Evolutionary conservation across 352 stramenopile species (phyloP), one percentile per base, ranked within the genome.

Genomic region (Pythium phragmiticola): DNA sequence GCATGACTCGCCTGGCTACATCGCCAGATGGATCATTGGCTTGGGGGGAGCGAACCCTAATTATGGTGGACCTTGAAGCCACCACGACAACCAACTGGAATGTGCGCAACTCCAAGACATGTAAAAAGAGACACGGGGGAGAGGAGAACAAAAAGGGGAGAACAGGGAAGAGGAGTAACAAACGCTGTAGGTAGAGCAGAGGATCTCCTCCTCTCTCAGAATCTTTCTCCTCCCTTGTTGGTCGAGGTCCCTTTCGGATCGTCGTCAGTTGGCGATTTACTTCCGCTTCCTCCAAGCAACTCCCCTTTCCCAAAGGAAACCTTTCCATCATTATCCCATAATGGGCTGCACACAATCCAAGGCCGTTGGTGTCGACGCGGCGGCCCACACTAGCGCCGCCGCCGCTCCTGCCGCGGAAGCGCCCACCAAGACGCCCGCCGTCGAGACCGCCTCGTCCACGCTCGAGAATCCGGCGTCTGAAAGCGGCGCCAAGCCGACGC

Each of bases 291-390:
- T 37, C 14, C 50, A 66, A 39, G 34, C 60, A 52, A 57, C 58
- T n/a, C 34, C 48, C 17, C 39, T 43, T 39, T 36, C 57, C 58
- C 45, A 33, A 57, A 39, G 47, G 16, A 50, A 34, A 28, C 49
- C 49, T 41, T 39, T 13, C 13, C 17, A 12, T 5, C 49, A 13
- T 21, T 30, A 21, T 23, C 8, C 12, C n/a, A 33, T 14, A 51
- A 90, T 90, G 82, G 82, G 82, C 23, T 90, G 82, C 69, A 75
- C 65, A 63, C 54, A 90, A 64, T 90, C 82, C 52, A 90, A 82
- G 62, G 71, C 73, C 52, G 52, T 60, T 19, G 62, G 55, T 17
- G 60, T 75, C 8, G 28, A 50, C 13, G 46, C 55, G 33, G 19
- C 48, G 46, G 30, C 54, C 17, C 42, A 51, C 21, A 26, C 54